Conservation (phyloP, 352 stramenopile genomes). For the Globisporangium echinulatum region DNA sequence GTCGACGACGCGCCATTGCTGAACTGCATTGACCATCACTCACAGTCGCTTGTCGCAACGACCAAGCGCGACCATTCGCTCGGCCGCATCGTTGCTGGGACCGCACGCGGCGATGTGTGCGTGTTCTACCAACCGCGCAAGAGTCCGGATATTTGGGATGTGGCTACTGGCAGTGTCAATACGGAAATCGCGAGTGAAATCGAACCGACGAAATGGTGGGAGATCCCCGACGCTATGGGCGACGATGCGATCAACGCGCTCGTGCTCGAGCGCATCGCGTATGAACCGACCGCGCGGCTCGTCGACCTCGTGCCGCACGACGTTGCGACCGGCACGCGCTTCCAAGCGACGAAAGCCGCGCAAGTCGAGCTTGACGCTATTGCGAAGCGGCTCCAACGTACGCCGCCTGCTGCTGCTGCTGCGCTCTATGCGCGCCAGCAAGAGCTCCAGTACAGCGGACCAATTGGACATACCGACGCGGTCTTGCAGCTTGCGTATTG, state of each 20-base stretch:
- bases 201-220: constrained; percentile 68
- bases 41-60: constrained; percentile 35
- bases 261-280: constrained; percentile 50
- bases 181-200: constrained; percentile 3
- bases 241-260: constrained; percentile 60
- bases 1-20: constrained; percentile 62
- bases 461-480: constrained; percentile 38
- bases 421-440: constrained; percentile 29
- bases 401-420: constrained; percentile 51
- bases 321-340: constrained; percentile 53
- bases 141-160: constrained; percentile 18
- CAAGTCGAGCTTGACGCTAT: constrained; percentile 55
- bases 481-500: constrained; percentile 45
- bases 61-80: constrained; percentile 47
- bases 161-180: neutral
- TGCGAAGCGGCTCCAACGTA: constrained; percentile 33
- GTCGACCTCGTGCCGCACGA: constrained; percentile 62
- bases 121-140: constrained; percentile 57
- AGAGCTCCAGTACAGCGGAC: constrained; percentile 47
- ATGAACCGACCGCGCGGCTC: constrained; percentile 47
- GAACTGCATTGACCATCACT: constrained; percentile 45
- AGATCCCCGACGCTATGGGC: constrained; percentile 59
- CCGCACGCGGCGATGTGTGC: constrained; percentile 58
- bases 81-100: constrained; percentile 52
- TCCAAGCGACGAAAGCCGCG: constrained; percentile 47